These are phyloP conservation scores for Daldinia grandis DNA, from an alignment of 495 filamentous ascomycete species.

Conservation along the genomic window DNA sequence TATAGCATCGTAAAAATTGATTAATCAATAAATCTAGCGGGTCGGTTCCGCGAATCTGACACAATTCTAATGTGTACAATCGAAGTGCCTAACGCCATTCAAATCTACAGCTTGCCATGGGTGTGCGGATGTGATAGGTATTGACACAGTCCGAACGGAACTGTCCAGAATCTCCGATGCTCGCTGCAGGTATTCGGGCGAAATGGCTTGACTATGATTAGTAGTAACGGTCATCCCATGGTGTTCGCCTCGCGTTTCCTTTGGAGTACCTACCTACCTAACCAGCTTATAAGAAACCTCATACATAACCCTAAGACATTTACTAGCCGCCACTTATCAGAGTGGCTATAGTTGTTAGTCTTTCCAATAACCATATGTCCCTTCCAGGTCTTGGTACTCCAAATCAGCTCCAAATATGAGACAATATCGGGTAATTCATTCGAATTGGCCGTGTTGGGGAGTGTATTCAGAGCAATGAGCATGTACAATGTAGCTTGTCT, in stretches of 20 bases:
- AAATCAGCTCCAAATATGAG: neutral
- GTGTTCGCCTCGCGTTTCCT: neutral
- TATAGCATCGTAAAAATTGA: neutral
- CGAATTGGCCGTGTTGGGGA: neutral
- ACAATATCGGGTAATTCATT: neutral
- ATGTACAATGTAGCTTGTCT: neutral
- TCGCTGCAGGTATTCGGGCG: neutral
- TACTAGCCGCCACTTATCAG: no score
- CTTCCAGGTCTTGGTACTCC: neutral
- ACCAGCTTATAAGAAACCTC: neutral
- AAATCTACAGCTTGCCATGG: neutral
- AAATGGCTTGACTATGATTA: neutral
- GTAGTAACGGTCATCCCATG: neutral
- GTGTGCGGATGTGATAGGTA: neutral
- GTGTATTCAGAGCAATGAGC: neutral
- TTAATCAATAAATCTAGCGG: neutral
- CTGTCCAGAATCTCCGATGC: neutral
- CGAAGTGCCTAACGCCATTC: neutral
- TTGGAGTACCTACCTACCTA: no score
- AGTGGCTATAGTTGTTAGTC: neutral
- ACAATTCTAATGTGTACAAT: neutral
- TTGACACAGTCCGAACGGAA: neutral
- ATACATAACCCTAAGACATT: no score
- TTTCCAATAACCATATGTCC: neutral
- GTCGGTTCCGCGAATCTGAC: neutral